phyloP scores from a whole-genome alignment of 2,329 filamentous ascomycete genomes.

The Microcera coccophila region DNA sequence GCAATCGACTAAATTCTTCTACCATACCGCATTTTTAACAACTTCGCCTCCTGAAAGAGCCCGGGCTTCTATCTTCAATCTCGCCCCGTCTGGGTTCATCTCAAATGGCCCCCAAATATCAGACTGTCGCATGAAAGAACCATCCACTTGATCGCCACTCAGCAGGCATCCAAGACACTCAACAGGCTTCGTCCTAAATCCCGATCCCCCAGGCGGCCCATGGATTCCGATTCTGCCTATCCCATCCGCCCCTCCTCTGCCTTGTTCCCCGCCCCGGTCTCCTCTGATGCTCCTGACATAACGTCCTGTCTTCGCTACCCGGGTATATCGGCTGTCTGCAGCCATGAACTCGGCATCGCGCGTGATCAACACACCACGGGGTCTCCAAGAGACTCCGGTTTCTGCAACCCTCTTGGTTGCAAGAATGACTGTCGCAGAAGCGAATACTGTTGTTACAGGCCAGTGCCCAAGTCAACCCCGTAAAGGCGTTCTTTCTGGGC shows the following conservation, averaged over 20 bases:
- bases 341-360: conserved; percentile 1
- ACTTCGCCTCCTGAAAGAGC: background rate
- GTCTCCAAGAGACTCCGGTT: conserved; percentile 9
- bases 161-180: background rate
- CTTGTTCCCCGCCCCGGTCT: background rate
- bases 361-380: conserved; percentile 16
- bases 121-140: background rate
- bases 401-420: conserved; percentile 16
- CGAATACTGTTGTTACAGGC: background rate
- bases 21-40: background rate
- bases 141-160: background rate
- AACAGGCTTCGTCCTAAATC: conserved; percentile 3
- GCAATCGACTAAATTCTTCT: background rate
- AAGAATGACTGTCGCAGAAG: conserved; percentile 22
- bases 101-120: background rate
- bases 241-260: background rate
- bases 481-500: conserved; percentile 5
- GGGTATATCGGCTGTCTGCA: conserved; percentile 2
- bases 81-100: no score
- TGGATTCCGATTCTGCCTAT: conserved; percentile 14
- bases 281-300: background rate
- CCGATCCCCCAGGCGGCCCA: conserved; percentile 18
- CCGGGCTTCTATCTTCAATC: no score
- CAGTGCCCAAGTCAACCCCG: background rate
- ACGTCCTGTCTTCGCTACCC: conserved; percentile 1